These are phyloP conservation scores for Pichia sp. DNA, from an alignment of 1,139 yeast species.

Conservation along the genomic window DNA sequence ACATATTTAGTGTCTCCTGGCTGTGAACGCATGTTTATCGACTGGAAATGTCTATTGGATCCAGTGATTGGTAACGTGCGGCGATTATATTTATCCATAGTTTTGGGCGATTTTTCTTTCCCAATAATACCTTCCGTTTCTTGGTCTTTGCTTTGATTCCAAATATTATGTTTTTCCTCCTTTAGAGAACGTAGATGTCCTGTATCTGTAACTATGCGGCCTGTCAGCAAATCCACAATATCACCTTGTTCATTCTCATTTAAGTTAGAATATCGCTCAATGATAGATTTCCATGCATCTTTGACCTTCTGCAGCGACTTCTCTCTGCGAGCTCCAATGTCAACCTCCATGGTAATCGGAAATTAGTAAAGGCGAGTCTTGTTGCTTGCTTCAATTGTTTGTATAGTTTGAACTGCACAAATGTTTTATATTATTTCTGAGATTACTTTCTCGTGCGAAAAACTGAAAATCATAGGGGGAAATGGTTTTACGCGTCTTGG, in stretches of 20 bases:
- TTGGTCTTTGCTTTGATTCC: not conserved
- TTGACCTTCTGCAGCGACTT: constrained; percentile 16
- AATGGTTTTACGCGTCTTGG: too few species aligned
- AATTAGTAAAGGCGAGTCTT: too few species aligned
- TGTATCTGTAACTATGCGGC: constrained; percentile 48
- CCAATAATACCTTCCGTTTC: too few species aligned
- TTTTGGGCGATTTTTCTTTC: too few species aligned
- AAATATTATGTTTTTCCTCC: constrained; percentile 1
- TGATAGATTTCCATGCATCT: constrained; percentile 43
- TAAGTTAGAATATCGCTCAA: constrained; percentile 44
- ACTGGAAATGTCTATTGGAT: not conserved
- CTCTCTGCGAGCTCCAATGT: not conserved
- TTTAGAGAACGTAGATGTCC: constrained; percentile 48
- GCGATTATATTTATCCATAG: not conserved
- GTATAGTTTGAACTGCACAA: too few species aligned
- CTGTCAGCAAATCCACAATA: constrained; percentile 53
- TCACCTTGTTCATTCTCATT: constrained; percentile 52
- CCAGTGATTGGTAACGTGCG: not conserved
- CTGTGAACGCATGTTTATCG: not conserved
- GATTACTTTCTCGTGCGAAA: too few species aligned
- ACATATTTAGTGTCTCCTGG: constrained; percentile 3
- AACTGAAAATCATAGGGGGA: too few species aligned
- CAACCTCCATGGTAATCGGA: constrained; percentile 1
- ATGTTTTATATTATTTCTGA: too few species aligned
- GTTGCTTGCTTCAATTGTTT: too few species aligned